Evolutionary conservation across 2,329 filamentous ascomycete species (phyloP), one percentile per base, ranked within the genome.

Genomic region (Pezicula radicicola): DNA sequence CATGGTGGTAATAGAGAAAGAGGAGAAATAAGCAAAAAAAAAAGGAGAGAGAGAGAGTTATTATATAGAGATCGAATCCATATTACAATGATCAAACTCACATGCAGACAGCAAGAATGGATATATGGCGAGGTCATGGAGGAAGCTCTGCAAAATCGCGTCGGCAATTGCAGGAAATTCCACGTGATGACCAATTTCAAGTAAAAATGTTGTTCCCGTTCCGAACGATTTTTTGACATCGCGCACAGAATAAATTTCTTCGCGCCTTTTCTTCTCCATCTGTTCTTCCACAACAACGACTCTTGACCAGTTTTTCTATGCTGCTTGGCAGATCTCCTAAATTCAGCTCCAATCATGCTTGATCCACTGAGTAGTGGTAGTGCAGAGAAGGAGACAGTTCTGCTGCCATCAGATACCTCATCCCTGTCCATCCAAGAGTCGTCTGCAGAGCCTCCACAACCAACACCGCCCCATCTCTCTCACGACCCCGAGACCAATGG

Each of bases 401-500:
- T 56, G 28, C 30, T 56, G 28, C 51, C 54, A 41, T 37, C 58
- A 18, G 50, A 54, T 45, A 16, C 60, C 4, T 56, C 58, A 9
- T 51, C 54, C 28, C 51, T 63, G 44, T 57, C 48, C 21, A 48
- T 60, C 10, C 44, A 59, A 41, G 58, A 60, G 21, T 53, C 46
- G 25, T 21, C 57, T 44, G 49, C 46, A 43, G 56, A 60, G 47
- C 28, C 42, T 43, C 52, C 54, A 10, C 49, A 60, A 41, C 27
- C 28, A 49, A 9, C 57, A n/a, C 59, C 56, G 47, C 59, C 65
- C 7, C 65, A 67, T 56, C 56, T 53, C 21, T 67, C 66, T 16
- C 66, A 68, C 50, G 60, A 68, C 55, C 64, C 66, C 12, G 48
- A 75, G 54, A 85, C 87, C 69, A 94, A 91, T 69, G 77, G 88